phyloP scores from a whole-genome alignment of 1,284 basidiomycete genomes.

The Erythrobasidium hasegawianum region DNA sequence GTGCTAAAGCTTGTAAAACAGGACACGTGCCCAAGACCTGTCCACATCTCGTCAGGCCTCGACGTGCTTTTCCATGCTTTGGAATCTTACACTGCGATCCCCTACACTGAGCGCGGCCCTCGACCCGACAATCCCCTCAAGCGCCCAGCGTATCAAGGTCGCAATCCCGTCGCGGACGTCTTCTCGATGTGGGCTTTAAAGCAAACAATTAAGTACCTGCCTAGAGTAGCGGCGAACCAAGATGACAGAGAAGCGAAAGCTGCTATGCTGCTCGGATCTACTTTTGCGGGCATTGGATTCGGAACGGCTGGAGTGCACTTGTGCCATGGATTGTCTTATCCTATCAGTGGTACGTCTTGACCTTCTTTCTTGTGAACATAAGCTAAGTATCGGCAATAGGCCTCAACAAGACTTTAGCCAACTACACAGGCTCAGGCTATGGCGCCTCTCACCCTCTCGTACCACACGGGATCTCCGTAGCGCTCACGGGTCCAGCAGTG shows the following conservation, averaged over 20 bases:
- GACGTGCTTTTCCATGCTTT: slow-evolving; percentile 61
- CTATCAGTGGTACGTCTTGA: slow-evolving; percentile 56
- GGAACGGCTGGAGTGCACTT: slow-evolving; percentile 84
- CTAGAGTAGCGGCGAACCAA: slow-evolving; percentile 76
- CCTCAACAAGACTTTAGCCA: slow-evolving; percentile 86
- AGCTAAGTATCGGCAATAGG: too few species aligned
- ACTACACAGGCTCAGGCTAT: slow-evolving; percentile 54
- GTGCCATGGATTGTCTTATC: slow-evolving; percentile 81
- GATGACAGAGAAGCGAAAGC: slow-evolving; percentile 74
- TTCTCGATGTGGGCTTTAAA: slow-evolving; percentile 92
- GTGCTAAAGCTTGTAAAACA: too few species aligned
- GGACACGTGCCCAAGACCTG: slow-evolving; percentile 72
- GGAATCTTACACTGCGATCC: slow-evolving; percentile 83
- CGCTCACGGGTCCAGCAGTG: slow-evolving; percentile 80
- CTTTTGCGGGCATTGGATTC: slow-evolving; percentile 81
- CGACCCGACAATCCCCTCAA: slow-evolving; percentile 84
- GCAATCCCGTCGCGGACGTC: slow-evolving; percentile 82
- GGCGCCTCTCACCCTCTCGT: slow-evolving; percentile 78
- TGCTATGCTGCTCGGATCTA: slow-evolving; percentile 69
- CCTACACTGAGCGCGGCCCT: slow-evolving; percentile 82
- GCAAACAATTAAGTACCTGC: slow-evolving; percentile 85
- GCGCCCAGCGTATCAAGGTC: slow-evolving; percentile 87
- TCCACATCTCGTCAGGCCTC: slow-evolving; percentile 86
- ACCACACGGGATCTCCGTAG: slow-evolving; percentile 69
- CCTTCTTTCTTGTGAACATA: too few species aligned